Conservation (phyloP, 768 basidiomycete species). For the Amyloporia xantha region DNA sequence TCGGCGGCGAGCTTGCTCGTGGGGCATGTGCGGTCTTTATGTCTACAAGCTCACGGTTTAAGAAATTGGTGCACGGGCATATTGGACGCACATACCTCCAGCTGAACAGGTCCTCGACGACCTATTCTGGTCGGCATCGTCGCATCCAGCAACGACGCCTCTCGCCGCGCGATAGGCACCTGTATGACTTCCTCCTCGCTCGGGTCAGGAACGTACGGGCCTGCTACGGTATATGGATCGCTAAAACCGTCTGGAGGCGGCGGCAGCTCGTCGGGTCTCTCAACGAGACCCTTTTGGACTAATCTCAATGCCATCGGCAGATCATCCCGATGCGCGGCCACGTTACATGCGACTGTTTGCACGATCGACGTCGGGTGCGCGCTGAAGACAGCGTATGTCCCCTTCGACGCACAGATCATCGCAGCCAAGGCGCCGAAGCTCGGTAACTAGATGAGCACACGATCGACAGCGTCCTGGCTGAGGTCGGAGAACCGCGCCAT, state of each 20-base stretch:
- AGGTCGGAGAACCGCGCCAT: constrained; percentile 7
- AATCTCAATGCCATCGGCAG: constrained; percentile 14
- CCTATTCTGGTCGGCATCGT: constrained; percentile 8
- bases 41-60: constrained; percentile 15
- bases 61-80: background rate
- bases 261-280: no score
- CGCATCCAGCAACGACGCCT: background rate
- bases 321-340: constrained; percentile 15
- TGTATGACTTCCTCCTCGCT: no score
- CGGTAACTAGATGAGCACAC: constrained; percentile 15
- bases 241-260: background rate
- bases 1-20: constrained; percentile 23
- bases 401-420: constrained; percentile 14
- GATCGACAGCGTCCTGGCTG: constrained; percentile 18
- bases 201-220: no score
- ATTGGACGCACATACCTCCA: constrained; percentile 24
- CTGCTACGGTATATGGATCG: constrained; percentile 7
- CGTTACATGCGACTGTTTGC: constrained; percentile 18
- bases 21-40: constrained; percentile 30
- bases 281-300: no score
- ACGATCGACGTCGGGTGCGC: constrained; percentile 17
- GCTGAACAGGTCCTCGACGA: constrained; percentile 36
- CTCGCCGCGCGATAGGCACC: no score
- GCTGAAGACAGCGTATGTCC: constrained; percentile 17
- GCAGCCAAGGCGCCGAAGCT: constrained; percentile 19